phyloP scores from a whole-genome alignment of 257 asterid genomes.

The Nicotiana knightiana region DNA sequence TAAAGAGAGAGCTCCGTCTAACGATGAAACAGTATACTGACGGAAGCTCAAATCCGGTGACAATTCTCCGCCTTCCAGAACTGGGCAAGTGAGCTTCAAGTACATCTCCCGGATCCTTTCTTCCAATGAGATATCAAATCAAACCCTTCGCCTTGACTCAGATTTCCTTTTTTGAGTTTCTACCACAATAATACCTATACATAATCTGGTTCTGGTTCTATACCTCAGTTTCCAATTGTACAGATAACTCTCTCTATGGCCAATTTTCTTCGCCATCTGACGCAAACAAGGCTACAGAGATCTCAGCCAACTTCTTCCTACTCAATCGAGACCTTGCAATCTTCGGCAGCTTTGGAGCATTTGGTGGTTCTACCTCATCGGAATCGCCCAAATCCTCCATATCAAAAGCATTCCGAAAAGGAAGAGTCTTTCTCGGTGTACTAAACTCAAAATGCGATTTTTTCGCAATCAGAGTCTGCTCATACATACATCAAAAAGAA shows the following conservation, averaged over 20 bases:
- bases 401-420: conserved; percentile 20
- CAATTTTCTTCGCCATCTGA: conserved; percentile 25
- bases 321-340: conserved; percentile 32
- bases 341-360: conserved; percentile 56
- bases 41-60: not conserved
- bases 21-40: not conserved
- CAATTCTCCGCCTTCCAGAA: not conserved
- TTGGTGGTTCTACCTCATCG: conserved; percentile 40
- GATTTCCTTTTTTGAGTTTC: not conserved
- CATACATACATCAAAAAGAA: not conserved
- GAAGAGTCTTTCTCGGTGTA: conserved; percentile 54
- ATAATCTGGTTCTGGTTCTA: not conserved
- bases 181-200: conserved; percentile 7
- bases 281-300: conserved; percentile 53
- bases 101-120: not conserved
- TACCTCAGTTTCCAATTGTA: conserved; percentile 21
- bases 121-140: not conserved
- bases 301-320: conserved; percentile 42
- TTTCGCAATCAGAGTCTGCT: conserved; percentile 64
- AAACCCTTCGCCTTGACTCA: not conserved
- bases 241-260: conserved; percentile 23
- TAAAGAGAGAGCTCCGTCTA: not conserved
- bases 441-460: conserved; percentile 52
- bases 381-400: conserved; percentile 17
- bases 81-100: not conserved